Percentiles rank a stretch among this genome's conserved stretches.
phyloP scores from a whole-genome alignment of 805 yeast species.

The Grigorovia transvaalensis region DNA sequence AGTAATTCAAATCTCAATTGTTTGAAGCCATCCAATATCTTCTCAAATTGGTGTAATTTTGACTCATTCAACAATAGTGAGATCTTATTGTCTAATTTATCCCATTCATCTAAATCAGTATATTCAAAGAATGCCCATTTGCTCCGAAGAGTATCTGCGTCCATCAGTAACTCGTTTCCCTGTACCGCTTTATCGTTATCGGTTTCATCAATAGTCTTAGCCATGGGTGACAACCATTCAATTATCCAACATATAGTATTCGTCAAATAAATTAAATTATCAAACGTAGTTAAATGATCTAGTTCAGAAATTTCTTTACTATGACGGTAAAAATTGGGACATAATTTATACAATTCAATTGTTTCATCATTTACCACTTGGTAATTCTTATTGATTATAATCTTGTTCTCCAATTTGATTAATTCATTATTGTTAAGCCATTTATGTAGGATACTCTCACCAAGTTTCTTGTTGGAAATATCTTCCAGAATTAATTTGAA shows the following conservation, averaged over 20 bases:
- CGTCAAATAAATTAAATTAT: slow-evolving; percentile 42
- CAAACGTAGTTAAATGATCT: slow-evolving; percentile 44
- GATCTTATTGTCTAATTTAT: slow-evolving; percentile 8
- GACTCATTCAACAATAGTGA: slow-evolving; percentile 16
- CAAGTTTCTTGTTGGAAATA: slow-evolving; percentile 10
- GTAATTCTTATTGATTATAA: slow-evolving; percentile 18
- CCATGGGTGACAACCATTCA: slow-evolving; percentile 48
- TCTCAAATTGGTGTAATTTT: slow-evolving; percentile 11
- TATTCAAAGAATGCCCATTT: slow-evolving; percentile 34
- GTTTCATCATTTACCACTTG: slow-evolving; percentile 22
- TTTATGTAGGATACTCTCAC: slow-evolving; percentile 20
- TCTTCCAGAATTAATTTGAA: slow-evolving; percentile 23
- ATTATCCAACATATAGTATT: slow-evolving; percentile 47
- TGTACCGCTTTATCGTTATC: slow-evolving; percentile 2
- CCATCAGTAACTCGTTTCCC: not conserved
- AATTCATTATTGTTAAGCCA: slow-evolving; percentile 32
- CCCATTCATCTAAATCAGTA: slow-evolving; percentile 12
- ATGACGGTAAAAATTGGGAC: slow-evolving; percentile 23
- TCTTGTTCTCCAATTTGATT: slow-evolving; percentile 22
- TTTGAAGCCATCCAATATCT: slow-evolving; percentile 11
- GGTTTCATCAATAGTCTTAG: slow-evolving; percentile 29
- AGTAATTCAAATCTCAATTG: slow-evolving; percentile 13
- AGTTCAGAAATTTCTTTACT: slow-evolving; percentile 30
- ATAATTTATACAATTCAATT: slow-evolving; percentile 18
- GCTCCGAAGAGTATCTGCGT: slow-evolving; percentile 27